phyloP scores from a whole-genome alignment of 2,329 filamentous ascomycete genomes.

The Ceratocystis cubensis region DNA sequence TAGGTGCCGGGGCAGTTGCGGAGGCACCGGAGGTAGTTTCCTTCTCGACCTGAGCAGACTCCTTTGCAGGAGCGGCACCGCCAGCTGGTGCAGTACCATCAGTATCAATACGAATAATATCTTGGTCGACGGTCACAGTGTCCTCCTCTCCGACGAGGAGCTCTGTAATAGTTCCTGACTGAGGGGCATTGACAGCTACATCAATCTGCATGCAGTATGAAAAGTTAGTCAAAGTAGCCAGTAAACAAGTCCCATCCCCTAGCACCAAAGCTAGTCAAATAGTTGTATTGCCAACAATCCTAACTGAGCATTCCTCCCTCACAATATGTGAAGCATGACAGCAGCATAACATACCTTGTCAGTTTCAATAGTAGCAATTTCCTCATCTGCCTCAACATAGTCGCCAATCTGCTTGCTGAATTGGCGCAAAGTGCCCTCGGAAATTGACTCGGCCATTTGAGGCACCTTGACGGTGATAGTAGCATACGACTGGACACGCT shows the following conservation, averaged over 20 bases:
- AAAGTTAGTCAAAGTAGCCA: conserved; percentile 3
- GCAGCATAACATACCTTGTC: conserved; percentile 59
- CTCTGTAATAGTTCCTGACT: conserved; percentile 83
- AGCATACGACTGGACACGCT: conserved; percentile 52
- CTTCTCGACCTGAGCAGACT: conserved; percentile 8
- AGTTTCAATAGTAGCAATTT: conserved; percentile 97
- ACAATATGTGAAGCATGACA: not conserved
- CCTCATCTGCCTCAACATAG: conserved; percentile 87
- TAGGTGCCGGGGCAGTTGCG: conserved; percentile 17
- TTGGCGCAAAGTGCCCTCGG: conserved; percentile 91
- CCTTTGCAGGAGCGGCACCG: conserved; percentile 8
- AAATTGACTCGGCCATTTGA: conserved; percentile 97
- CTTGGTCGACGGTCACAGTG: conserved; percentile 87
- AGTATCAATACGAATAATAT: conserved; percentile 74
- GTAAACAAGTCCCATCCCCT: not conserved
- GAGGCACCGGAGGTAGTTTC: conserved; percentile 7
- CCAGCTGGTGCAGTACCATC: conserved; percentile 32
- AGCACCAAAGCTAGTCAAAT: not conserved
- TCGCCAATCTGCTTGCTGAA: conserved; percentile 89
- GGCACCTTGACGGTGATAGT: conserved; percentile 86
- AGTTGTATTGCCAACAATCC: no score
- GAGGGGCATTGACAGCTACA: conserved; percentile 86
- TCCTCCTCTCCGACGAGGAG: conserved; percentile 87
- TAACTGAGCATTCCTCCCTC: no score
- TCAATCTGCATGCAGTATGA: conserved; percentile 56